Base-by-base conservation (phyloP, 495 filamentous ascomycete species). In the Tuber umbilicatum region DNA sequence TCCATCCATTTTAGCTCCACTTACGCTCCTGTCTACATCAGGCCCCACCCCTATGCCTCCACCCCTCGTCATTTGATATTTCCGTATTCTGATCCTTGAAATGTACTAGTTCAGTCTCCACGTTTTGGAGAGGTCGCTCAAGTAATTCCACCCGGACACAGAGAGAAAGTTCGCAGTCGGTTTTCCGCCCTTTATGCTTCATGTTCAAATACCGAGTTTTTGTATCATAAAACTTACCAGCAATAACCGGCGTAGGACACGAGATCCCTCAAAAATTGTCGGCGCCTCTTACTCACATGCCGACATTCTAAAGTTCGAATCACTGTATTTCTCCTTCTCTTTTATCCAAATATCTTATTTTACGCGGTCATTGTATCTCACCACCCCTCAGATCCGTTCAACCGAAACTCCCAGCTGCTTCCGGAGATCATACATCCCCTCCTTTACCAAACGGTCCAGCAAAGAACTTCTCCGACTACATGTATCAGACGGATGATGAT, bases 281-380 rank as follows among this genome's bases (percentile, higher is more conserved):
- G 95, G 95, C 73, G 95, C 95, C 72, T 91, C 94, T 68, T 99
- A 99, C 83, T 98, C 95, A 50, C 96, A 99, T 84, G 92, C 94
- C 43, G 94, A 97, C 84, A 93, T 97, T 79, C 86, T 97, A 74
- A 95, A 94, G 84, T 91, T 92, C 76, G 94, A 94, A 83, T 87
- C 88, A 38, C 76, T 93, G 91, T 93, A 86, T 40, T 73, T 27
- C 41, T 37, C 68, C 69, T 60, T 41, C 68, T 27, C 69, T 40
- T 64, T 64, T 69, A 14, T n/a, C 41, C 71, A 81, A 70, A 81
- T 45, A 80, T 72, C 16, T 73, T 50, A 38, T 45, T 69, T 42
- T 76, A 90, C 21, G 27, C 68, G 37, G 68, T 50, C 38, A 21
- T 37, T 38, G 16, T 70, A 79, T 90, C 83, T 86, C 86, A 40